Evolutionary conservation across 371 early-diverging fungal genomes (phyloP).

Genomic region (Actinomucor elegans): DNA sequence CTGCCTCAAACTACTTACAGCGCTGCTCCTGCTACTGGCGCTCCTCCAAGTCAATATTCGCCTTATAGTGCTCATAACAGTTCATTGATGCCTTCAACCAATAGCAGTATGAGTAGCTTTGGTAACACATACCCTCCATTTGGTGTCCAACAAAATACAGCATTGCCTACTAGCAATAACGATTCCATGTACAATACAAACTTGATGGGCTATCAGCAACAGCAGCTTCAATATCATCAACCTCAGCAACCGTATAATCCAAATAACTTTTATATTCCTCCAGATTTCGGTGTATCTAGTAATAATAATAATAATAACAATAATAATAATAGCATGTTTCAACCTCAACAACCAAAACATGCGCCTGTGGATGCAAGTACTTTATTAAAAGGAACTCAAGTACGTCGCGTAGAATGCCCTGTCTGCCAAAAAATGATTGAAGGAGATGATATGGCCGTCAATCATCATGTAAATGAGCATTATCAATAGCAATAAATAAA

Average conservation of each 20-base stretch:
- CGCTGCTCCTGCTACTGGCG: too few relatives aligned
- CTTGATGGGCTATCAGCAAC: neutral
- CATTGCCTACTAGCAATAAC: neutral
- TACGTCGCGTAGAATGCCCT: slow-evolving; percentile 46
- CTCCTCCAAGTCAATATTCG: slow-evolving; percentile 22
- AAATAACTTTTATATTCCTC: slow-evolving; percentile 32
- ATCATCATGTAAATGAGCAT: slow-evolving; percentile 53
- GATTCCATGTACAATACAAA: neutral
- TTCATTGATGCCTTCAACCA: neutral
- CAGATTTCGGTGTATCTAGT: slow-evolving; percentile 34
- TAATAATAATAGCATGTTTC: slow-evolving; percentile 3
- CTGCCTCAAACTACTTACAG: slow-evolving; percentile 14
- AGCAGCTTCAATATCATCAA: slow-evolving; percentile 1
- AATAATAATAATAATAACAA: slow-evolving; percentile 2
- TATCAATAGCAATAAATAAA: slow-evolving; percentile 12
- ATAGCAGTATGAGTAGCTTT: neutral
- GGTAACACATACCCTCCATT: neutral
- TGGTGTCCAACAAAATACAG: neutral
- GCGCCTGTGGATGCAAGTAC: slow-evolving; percentile 40
- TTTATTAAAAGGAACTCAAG: slow-evolving; percentile 30
- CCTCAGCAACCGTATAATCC: slow-evolving; percentile 16
- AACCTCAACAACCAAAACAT: slow-evolving; percentile 27
- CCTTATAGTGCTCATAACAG: slow-evolving; percentile 10
- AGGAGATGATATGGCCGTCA: slow-evolving; percentile 51
- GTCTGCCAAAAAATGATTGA: slow-evolving; percentile 47